Evolutionary conservation across 441 rosid genomes (phyloP).

Genomic region (Macaranga tanarius): DNA sequence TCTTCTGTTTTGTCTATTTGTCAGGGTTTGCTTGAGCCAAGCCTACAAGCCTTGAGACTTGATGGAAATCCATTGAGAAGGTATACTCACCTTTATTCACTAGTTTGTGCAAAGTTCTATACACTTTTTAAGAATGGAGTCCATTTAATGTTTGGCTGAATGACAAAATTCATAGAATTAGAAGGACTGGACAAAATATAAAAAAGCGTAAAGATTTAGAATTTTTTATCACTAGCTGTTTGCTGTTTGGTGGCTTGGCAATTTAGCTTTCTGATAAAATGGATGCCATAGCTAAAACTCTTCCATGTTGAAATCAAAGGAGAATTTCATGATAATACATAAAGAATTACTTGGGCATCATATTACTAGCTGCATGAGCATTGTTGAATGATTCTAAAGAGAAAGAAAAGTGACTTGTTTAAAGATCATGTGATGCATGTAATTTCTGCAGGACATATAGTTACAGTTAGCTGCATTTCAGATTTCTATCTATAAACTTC

Average conservation of each 20-base stretch:
- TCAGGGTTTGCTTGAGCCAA: constrained; percentile 85
- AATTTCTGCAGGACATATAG: background rate
- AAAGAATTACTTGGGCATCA: background rate
- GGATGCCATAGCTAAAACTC: background rate
- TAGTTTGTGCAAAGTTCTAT: background rate
- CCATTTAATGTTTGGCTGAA: background rate
- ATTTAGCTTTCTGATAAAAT: background rate
- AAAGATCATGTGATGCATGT: background rate
- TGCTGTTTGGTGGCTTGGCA: background rate
- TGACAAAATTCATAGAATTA: background rate
- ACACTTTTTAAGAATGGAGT: background rate
- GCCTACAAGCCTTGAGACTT: constrained; percentile 71
- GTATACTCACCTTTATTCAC: constrained; percentile 30
- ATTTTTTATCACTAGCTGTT: too few relatives aligned
- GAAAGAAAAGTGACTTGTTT: background rate
- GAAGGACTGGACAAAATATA: too few relatives aligned
- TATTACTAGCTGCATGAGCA: background rate
- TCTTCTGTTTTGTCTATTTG: background rate
- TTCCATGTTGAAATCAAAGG: background rate
- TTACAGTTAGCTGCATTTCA: background rate
- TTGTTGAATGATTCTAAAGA: background rate
- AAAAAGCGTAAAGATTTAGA: too few relatives aligned
- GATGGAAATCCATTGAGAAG: constrained; percentile 92
- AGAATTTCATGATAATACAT: background rate
- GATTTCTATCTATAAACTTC: background rate